These are phyloP conservation scores for Aspergillus alliaceus DNA, from an alignment of 2,329 filamentous ascomycete species.

Conservation along the genomic window DNA sequence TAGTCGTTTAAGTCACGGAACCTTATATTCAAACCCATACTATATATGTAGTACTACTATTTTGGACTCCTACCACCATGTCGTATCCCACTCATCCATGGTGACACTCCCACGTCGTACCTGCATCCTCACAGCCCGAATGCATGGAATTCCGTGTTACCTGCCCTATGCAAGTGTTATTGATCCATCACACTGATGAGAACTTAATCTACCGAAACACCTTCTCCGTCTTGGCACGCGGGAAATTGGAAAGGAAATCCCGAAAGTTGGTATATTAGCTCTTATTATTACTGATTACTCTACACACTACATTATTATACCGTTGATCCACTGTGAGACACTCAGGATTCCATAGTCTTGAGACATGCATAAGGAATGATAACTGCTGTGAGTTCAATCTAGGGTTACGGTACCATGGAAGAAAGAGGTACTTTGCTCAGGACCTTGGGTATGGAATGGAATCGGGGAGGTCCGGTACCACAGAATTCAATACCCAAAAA, in stretches of 20 bases:
- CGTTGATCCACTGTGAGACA: neutral
- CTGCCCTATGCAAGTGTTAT: too few species aligned
- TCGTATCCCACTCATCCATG: too few species aligned
- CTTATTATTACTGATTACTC: neutral
- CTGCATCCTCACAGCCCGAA: too few species aligned
- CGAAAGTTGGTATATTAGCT: neutral
- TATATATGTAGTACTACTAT: too few species aligned
- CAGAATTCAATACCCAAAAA: neutral
- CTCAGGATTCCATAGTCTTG: neutral
- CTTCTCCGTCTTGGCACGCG: neutral
- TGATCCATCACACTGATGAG: neutral
- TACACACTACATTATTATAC: too few species aligned
- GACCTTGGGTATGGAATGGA: neutral
- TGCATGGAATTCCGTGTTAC: too few species aligned
- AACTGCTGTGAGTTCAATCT: too few species aligned
- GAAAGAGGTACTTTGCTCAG: neutral
- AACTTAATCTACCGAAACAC: neutral
- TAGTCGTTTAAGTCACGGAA: too few species aligned
- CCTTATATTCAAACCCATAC: too few species aligned
- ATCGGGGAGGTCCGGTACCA: neutral
- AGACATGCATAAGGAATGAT: too few species aligned
- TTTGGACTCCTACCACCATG: too few species aligned
- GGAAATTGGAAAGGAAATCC: neutral
- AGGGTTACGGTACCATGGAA: neutral
- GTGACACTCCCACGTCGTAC: too few species aligned